A percentile compares a stretch with the other conserved stretches of the same genome.
phyloP scores from a whole-genome alignment of 2,329 filamentous ascomycete genomes.

The Fusarium nodosum region DNA sequence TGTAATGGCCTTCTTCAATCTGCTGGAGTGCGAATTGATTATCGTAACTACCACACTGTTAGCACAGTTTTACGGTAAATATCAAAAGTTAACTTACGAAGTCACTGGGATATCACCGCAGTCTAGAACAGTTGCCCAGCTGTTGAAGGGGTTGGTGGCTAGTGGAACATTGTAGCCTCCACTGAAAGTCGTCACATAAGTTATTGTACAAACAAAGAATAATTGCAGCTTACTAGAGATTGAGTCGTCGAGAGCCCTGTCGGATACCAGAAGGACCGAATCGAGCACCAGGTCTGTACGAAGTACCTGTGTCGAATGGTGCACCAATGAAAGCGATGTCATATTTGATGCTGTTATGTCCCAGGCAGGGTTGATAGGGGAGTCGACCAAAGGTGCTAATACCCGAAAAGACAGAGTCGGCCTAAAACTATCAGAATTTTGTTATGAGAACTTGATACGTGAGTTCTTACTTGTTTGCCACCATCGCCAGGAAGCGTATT shows the following conservation, averaged over 20 bases:
- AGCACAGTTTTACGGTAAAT: not conserved
- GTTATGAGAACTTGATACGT: accelerated
- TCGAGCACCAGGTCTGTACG: slow-evolving; percentile 84
- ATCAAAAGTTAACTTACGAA: slow-evolving; percentile 66
- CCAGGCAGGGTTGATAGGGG: slow-evolving; percentile 81
- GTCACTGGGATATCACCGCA: slow-evolving; percentile 89
- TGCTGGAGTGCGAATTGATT: slow-evolving; percentile 85
- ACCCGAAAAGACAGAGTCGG: slow-evolving; percentile 89
- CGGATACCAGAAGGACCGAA: slow-evolving; percentile 89
- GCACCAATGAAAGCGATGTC: slow-evolving; percentile 90
- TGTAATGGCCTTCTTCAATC: slow-evolving; percentile 87
- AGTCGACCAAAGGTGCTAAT: slow-evolving; percentile 88
- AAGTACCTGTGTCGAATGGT: slow-evolving; percentile 88
- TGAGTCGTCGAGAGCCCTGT: slow-evolving; percentile 86
- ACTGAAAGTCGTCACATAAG: slow-evolving; percentile 59
- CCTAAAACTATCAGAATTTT: slow-evolving; percentile 60
- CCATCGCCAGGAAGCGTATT: slow-evolving; percentile 86
- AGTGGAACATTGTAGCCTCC: slow-evolving; percentile 90
- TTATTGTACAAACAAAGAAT: accelerated
- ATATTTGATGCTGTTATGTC: slow-evolving; percentile 77
- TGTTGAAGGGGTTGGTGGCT: slow-evolving; percentile 83
- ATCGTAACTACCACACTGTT: slow-evolving; percentile 71
- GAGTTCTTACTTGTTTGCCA: slow-evolving; percentile 75
- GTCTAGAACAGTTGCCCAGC: slow-evolving; percentile 83
- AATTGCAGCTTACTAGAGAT: slow-evolving; percentile 78